Conservation (phyloP, 345 rosid species). For the Populus deltoides region DNA sequence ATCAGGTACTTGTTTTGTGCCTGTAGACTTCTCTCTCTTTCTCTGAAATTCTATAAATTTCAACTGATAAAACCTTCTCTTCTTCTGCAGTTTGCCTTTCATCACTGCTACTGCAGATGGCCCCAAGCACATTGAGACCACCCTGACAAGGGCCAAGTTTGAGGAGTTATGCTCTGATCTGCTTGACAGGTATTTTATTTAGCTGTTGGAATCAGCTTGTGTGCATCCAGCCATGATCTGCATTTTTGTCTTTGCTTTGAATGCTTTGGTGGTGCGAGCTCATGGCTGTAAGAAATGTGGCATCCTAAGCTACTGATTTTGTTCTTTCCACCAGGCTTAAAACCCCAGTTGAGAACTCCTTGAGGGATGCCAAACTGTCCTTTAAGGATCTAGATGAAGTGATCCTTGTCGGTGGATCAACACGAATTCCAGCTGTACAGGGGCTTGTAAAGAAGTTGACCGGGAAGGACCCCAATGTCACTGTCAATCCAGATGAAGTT, state of each 20-base stretch:
- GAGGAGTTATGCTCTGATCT: constrained; percentile 90
- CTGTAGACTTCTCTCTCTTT: neutral
- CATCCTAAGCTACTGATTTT: neutral
- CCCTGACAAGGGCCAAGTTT: constrained; percentile 85
- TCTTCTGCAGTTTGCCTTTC: constrained; percentile 75
- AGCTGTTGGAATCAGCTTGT: neutral
- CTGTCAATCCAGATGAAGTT: constrained; percentile 97
- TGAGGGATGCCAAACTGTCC: constrained; percentile 87
- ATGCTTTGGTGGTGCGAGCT: neutral
- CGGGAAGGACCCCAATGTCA: constrained; percentile 91
- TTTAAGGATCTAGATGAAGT: constrained; percentile 88
- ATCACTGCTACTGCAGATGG: constrained; percentile 98
- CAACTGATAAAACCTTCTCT: neutral
- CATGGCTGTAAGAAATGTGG: neutral
- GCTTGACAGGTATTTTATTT: constrained; percentile 64
- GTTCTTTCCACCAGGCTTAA: constrained; percentile 48
- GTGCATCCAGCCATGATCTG: neutral
- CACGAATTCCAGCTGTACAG: constrained; percentile 96
- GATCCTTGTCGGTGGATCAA: constrained; percentile 97
- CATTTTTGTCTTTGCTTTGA: neutral
- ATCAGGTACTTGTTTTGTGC: constrained; percentile 46
- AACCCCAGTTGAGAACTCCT: constrained; percentile 79
- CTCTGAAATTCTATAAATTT: neutral
- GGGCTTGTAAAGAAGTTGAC: constrained; percentile 87
- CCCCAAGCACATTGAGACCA: constrained; percentile 92